phyloP scores from a whole-genome alignment of 139 green algal species.

The Haematococcus lacustris region DNA sequence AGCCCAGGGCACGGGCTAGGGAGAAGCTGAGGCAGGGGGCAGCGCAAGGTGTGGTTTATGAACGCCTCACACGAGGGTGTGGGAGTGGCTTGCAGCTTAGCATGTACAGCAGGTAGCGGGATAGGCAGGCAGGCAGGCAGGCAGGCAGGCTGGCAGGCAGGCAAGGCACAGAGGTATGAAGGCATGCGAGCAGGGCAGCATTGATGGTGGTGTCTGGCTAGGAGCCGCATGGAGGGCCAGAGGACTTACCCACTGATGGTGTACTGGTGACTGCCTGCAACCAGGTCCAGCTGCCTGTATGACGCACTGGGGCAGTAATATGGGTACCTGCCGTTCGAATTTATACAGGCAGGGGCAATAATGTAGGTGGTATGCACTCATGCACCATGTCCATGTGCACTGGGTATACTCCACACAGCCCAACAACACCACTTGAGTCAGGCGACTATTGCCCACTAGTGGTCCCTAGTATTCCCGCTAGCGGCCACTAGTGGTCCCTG shows the following conservation, averaged over 20 bases:
- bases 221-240: neutral
- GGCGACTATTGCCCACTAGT: no score
- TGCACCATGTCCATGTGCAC: no score
- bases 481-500: neutral
- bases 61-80: neutral
- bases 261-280: conserved; percentile 43
- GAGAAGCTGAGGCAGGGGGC: conserved; percentile 23
- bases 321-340: conserved; percentile 13
- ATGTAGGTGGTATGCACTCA: no score
- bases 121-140: no score
- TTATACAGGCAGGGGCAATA: neutral
- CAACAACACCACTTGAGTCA: no score
- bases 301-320: conserved; percentile 15
- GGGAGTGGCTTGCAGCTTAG: neutral
- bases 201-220: neutral
- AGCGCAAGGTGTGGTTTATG: no score
- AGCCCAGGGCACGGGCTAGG: conserved; percentile 33
- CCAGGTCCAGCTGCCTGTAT: conserved; percentile 24
- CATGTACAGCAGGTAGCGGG: neutral
- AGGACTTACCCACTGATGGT: conserved; percentile 31
- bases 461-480: no score
- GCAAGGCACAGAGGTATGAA: neutral
- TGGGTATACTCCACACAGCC: no score
- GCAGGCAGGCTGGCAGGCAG: neutral
- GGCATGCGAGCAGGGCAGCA: neutral